phyloP scores from a whole-genome alignment of 352 stramenopile genomes.

The Phytopythium chamaehyphon region DNA sequence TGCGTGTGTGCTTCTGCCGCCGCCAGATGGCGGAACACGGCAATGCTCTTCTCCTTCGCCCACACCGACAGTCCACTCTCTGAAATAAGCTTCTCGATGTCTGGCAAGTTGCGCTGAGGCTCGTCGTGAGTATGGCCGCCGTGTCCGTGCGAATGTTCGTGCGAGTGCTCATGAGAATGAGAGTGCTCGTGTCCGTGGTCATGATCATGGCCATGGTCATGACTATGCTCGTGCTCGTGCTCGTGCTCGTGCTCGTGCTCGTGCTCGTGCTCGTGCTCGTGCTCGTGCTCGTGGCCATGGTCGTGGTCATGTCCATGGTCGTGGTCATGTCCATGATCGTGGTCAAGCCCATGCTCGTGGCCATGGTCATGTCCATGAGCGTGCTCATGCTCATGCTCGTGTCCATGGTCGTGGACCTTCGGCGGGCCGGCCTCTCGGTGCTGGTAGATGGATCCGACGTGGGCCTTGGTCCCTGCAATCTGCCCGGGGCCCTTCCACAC shows the following conservation, averaged over 20 bases:
- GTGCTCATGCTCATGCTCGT: constrained; percentile 11
- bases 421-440: constrained; percentile 54
- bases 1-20: constrained; percentile 94
- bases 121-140: constrained; percentile 40
- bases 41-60: constrained; percentile 88
- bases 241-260: not conserved
- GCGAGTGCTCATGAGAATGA: constrained; percentile 26
- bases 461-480: constrained; percentile 88
- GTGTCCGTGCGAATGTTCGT: constrained; percentile 30
- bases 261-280: constrained; percentile 16
- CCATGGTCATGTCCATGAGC: constrained; percentile 21
- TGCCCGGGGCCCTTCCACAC: constrained; percentile 84
- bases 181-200: constrained; percentile 4
- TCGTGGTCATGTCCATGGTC: constrained; percentile 7
- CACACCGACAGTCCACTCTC: constrained; percentile 77
- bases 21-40: constrained; percentile 90
- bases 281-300: constrained; percentile 13
- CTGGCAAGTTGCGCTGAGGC: constrained; percentile 87
- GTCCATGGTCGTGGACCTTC: constrained; percentile 15
- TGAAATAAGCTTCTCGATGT: constrained; percentile 88
- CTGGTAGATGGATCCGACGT: constrained; percentile 85
- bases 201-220: constrained; percentile 13
- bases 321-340: constrained; percentile 3
- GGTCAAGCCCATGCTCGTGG: constrained; percentile 11
- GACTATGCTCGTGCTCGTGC: constrained; percentile 16